A percentile compares a stretch with the other conserved stretches of the same genome.
Evolutionary conservation across 352 stramenopile genomes (phyloP).

Genomic region (Phytophthora cajani): DNA sequence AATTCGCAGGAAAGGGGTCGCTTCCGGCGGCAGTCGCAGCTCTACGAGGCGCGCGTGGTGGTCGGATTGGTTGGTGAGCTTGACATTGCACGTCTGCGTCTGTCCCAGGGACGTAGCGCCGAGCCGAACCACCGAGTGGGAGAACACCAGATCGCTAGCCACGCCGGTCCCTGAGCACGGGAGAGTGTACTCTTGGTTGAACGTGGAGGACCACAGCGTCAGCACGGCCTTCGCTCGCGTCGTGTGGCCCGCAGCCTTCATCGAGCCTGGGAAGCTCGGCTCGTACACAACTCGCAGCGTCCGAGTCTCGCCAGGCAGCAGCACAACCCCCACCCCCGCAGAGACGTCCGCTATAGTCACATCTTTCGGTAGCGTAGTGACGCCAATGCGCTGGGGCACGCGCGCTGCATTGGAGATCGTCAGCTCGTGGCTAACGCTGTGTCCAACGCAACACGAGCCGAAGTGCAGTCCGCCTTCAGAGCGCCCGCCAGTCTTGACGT

Average conservation of each 20-base stretch:
- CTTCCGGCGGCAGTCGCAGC: slow-evolving; percentile 37
- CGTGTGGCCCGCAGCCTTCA: slow-evolving; percentile 9
- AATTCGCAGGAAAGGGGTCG: slow-evolving; percentile 48
- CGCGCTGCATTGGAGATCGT: slow-evolving; percentile 39
- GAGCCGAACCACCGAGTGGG: slow-evolving; percentile 41
- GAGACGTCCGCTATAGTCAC: slow-evolving; percentile 34
- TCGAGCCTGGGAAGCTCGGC: slow-evolving; percentile 26
- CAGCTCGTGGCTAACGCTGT: slow-evolving; percentile 42
- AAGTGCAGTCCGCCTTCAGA: slow-evolving; percentile 35
- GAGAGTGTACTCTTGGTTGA: slow-evolving; percentile 27
- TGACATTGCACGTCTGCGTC: slow-evolving; percentile 39
- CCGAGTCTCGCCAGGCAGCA: slow-evolving; percentile 38
- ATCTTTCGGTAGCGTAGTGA: slow-evolving; percentile 36
- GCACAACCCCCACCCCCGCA: slow-evolving; percentile 36
- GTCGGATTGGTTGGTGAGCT: slow-evolving; percentile 45
- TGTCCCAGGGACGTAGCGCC: slow-evolving; percentile 50
- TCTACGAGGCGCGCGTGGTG: slow-evolving; percentile 31
- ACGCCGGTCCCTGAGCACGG: slow-evolving; percentile 40
- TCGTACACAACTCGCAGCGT: slow-evolving; percentile 38
- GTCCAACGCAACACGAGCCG: slow-evolving; percentile 44
- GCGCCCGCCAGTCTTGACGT: slow-evolving; percentile 3
- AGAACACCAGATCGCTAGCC: slow-evolving; percentile 40
- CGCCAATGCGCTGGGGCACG: slow-evolving; percentile 45
- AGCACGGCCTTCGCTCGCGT: slow-evolving; percentile 22
- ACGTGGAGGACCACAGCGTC: slow-evolving; percentile 46